Evolutionary conservation across 2,329 filamentous ascomycete species (phyloP), one percentile per base, ranked within the genome.

Genomic region (Penicillium sp.): DNA sequence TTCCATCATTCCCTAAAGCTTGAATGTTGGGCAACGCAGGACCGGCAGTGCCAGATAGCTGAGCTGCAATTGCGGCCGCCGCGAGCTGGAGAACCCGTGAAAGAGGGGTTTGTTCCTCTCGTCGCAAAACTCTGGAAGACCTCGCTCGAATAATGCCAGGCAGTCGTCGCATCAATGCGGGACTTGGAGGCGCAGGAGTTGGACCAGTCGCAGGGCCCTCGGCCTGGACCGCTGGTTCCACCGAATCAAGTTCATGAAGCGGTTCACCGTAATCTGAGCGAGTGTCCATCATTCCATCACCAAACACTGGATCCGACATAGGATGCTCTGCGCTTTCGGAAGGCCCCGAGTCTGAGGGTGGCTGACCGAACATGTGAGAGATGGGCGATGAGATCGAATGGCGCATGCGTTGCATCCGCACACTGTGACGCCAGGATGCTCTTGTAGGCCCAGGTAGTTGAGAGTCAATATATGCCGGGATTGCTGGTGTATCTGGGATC

Each of bases 61-160:
- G 82, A 38, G 81, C 80, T 44, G 82, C 82, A 31, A 83, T 84
- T 11, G 81, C 80, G 33, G 81, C 79, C 12, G 82, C 82, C 27
- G 82, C 82, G 18, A 83, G 75, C 39, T 82, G 83, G 14, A 86
- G 71, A 27, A 85, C 73, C 35, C 81, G 75, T 36, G 82, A 83
- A 28, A 85, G 69, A 62, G 80, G 80, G 3, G 80, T 81, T 60
- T 83, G 81, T 59, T 86, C 82, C 59, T 83, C 80, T 53, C 76
- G 75, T 28, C 77, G 73, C 46, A 77, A 65, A 25, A 77, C 65
- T 45, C 81, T 70, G 18, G 79, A 77, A 38, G 80, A 75, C 46
- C 80, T 71, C 52, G 80, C 72, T 49, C 81, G 74, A 12, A 80
- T 58, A 22, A 73, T 62, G 36, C 66, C 66, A 16, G 72, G 70